Percentiles rank a stretch among this genome's conserved stretches.
Conservation (phyloP, 331 rosid genomes). For the Phaseolus coccineus region DNA sequence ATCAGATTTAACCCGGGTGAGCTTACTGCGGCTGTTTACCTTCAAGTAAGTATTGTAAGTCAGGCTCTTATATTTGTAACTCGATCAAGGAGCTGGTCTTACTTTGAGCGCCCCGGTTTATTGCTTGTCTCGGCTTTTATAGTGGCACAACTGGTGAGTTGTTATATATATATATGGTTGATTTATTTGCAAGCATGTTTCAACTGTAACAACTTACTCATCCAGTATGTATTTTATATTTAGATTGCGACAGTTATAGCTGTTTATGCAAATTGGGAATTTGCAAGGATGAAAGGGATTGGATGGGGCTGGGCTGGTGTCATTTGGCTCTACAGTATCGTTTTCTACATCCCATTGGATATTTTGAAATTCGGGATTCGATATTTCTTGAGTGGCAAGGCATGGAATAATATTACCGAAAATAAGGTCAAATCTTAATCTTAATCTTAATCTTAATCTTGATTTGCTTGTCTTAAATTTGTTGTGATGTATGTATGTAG, state of each 20-base stretch:
- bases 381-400: slow-evolving; percentile 74
- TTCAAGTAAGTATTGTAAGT: slow-evolving; percentile 83
- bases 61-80: slow-evolving; percentile 91
- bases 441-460: no score
- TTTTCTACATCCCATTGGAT: slow-evolving; percentile 73
- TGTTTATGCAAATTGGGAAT: slow-evolving; percentile 70
- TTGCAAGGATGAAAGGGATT: slow-evolving; percentile 72
- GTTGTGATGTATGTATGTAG: slow-evolving; percentile 34
- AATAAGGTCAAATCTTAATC: slow-evolving; percentile 48
- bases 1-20: slow-evolving; percentile 49
- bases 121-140: slow-evolving; percentile 63
- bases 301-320: slow-evolving; percentile 94
- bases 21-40: slow-evolving; percentile 82
- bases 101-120: slow-evolving; percentile 73
- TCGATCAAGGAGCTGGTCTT: slow-evolving; percentile 80
- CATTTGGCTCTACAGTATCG: slow-evolving; percentile 72
- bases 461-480: not conserved
- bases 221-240: not conserved
- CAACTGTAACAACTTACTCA: not conserved
- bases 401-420: slow-evolving; percentile 72
- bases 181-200: slow-evolving; percentile 3
- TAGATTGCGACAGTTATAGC: slow-evolving; percentile 77
- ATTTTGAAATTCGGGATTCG: slow-evolving; percentile 63
- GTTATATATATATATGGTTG: not conserved
- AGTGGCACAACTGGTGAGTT: slow-evolving; percentile 72